Conservation (phyloP, 2,329 filamentous ascomycete genomes). For the Balansia obtecta region DNA sequence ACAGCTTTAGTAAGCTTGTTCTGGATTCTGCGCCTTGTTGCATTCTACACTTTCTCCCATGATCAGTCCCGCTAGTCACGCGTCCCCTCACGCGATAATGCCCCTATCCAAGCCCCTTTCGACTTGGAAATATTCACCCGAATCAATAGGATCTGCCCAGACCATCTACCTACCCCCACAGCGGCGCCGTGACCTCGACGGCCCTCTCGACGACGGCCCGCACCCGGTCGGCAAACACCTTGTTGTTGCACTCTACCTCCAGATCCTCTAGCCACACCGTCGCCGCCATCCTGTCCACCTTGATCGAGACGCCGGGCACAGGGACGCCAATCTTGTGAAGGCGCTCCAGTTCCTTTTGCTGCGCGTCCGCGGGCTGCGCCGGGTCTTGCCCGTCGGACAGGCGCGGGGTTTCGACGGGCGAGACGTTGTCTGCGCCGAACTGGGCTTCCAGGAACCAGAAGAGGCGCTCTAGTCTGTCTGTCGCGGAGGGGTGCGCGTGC, state of each 20-base stretch:
- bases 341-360: constrained; percentile 60
- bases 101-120: too few relatives aligned
- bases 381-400: background rate
- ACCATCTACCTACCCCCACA: constrained; percentile 48
- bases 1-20: too few relatives aligned
- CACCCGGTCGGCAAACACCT: constrained; percentile 71
- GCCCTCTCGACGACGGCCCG: constrained; percentile 81
- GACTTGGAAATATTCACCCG: too few relatives aligned
- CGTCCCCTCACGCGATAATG: too few relatives aligned
- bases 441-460: constrained; percentile 96
- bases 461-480: constrained; percentile 71
- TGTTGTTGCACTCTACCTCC: constrained; percentile 75
- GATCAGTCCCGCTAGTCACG: too few relatives aligned
- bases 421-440: constrained; percentile 74
- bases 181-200: constrained; percentile 71
- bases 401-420: constrained; percentile 54
- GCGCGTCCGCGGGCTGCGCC: constrained; percentile 29
- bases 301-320: constrained; percentile 77
- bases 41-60: too few relatives aligned
- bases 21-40: too few relatives aligned
- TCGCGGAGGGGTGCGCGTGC: constrained; percentile 57
- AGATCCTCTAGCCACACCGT: constrained; percentile 86
- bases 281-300: constrained; percentile 76
- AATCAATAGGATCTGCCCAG: too few relatives aligned
- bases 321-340: constrained; percentile 78